Evolutionary conservation across 2,329 filamentous ascomycete species (phyloP), one percentile per base, ranked within the genome.

Genomic region (Daldinia sp.): DNA sequence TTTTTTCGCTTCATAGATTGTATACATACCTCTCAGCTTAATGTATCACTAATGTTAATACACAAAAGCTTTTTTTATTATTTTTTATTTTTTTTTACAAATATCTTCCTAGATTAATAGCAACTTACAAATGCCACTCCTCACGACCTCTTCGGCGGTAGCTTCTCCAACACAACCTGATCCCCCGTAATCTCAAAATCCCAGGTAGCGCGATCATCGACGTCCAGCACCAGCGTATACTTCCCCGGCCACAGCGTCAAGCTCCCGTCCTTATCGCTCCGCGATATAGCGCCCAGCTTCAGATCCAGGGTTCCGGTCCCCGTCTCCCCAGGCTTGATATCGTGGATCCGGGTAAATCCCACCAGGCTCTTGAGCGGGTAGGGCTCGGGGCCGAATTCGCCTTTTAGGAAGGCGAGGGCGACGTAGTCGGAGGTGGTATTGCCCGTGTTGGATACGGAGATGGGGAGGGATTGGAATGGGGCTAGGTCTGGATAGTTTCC

Each of bases 361-460:
- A 81, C 82, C 0, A 87, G 77, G 1, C 78, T 79, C 74, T 87
- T 87, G 41, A 77, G 78, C 0, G 84, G 85, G 50, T 80, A 79
- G 1, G 85, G 85, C 21, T 70, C 60, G 0, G 84, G 84, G 1
- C 82, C 82, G 21, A 72, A 75, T 1, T 78, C 71, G 3, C 80
- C 80, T 21, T 78, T 74, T 3, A 86, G 55, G 70, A 86, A 87
- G 2, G 77, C 77, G 7, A 87, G 77, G 0, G 80, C 77, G 3
- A 83, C 81, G 67, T 82, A 87, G 72, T 87, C 85, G 0, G 83
- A 86, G 1, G 76, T 73, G 13, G 72, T 65, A 0, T 69, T 70
- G 3, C 82, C 83, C 0, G 77, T 80, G 70, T 87, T 87, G 0
- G 73, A 73, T n/a, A 87, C 78, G 0, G 73, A 71, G 2, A 85